Percentiles rank a stretch among this genome's conserved stretches.
Evolutionary conservation across 2,329 filamentous ascomycete genomes (phyloP).

Genomic region (Xylariaceae sp.): DNA sequence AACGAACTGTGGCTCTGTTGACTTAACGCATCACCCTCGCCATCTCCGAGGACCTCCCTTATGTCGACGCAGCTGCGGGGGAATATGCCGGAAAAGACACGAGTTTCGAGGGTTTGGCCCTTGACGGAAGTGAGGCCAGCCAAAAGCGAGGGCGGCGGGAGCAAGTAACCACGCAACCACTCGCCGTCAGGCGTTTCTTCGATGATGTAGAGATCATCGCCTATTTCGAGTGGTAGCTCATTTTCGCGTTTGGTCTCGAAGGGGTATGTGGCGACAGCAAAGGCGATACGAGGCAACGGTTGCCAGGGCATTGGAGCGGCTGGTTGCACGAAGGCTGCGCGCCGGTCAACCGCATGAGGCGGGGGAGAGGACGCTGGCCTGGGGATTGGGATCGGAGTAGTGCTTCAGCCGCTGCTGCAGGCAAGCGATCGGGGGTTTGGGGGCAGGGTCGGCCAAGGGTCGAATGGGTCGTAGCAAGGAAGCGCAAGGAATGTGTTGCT

Average conservation of each 20-base stretch:
- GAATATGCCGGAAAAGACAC: constrained; percentile 98
- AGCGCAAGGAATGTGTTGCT: neutral
- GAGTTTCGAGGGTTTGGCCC: constrained; percentile 87
- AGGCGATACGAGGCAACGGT: constrained; percentile 93
- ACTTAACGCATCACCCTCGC: constrained; percentile 58
- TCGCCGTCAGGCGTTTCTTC: constrained; percentile 88
- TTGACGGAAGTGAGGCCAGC: constrained; percentile 86
- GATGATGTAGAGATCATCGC: constrained; percentile 98
- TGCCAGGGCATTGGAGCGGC: constrained; percentile 78
- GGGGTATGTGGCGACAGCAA: constrained; percentile 92
- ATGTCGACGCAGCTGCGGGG: constrained; percentile 92
- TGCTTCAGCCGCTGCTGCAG: constrained; percentile 15
- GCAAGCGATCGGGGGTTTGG: constrained; percentile 12
- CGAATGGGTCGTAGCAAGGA: constrained; percentile 6
- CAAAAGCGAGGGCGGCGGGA: constrained; percentile 87
- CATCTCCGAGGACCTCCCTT: constrained; percentile 80
- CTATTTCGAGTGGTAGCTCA: constrained; percentile 93
- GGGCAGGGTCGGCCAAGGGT: neutral
- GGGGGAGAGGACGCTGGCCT: constrained; percentile 9
- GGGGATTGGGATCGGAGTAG: constrained; percentile 9
- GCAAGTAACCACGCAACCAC: constrained; percentile 93
- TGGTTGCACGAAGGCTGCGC: constrained; percentile 30
- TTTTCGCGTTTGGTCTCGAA: constrained; percentile 82
- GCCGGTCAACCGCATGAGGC: constrained; percentile 33
- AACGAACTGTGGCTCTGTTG: constrained; percentile 41